A percentile compares a stretch with the other conserved stretches of the same genome.
These are phyloP conservation scores for Fragaria vesca DNA, from an alignment of 306 rosid genomes.

Conservation along the genomic window DNA sequence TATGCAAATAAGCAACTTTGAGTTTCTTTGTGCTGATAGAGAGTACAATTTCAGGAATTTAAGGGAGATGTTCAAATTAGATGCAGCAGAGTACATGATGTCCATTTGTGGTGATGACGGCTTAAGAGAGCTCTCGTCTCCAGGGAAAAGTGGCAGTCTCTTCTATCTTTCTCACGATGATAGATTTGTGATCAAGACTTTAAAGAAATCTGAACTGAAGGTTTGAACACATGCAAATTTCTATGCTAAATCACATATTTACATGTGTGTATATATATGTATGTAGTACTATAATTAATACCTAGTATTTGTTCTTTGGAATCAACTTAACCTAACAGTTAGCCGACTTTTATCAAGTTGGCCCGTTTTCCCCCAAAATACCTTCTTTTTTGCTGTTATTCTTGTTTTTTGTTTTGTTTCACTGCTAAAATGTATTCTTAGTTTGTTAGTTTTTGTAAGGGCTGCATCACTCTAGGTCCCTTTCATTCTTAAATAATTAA, in stretches of 20 bases:
- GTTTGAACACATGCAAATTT: constrained; percentile 47
- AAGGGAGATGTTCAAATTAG: constrained; percentile 98
- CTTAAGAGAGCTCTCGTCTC: constrained; percentile 80
- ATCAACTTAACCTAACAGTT: background rate
- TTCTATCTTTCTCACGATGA: constrained; percentile 95
- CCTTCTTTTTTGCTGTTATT: background rate
- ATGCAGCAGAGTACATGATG: constrained; percentile 99
- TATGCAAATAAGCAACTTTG: background rate
- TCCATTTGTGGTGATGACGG: constrained; percentile 92
- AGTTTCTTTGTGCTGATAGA: constrained; percentile 10
- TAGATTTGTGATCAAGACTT: constrained; percentile 90
- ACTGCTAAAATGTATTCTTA: background rate
- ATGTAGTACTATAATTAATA: background rate
- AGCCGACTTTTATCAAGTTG: background rate
- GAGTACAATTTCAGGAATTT: constrained; percentile 66
- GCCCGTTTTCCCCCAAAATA: background rate
- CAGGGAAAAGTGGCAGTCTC: constrained; percentile 99
- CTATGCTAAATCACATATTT: background rate
- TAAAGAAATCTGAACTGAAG: constrained; percentile 79
- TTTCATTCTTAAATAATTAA: background rate
- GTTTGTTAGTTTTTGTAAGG: background rate
- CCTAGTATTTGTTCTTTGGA: background rate
- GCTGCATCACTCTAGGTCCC: background rate
- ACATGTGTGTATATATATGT: background rate
- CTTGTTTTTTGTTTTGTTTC: background rate